Evolutionary conservation across 495 filamentous ascomycete species (phyloP).

Genomic region (Penicillium turbatum): DNA sequence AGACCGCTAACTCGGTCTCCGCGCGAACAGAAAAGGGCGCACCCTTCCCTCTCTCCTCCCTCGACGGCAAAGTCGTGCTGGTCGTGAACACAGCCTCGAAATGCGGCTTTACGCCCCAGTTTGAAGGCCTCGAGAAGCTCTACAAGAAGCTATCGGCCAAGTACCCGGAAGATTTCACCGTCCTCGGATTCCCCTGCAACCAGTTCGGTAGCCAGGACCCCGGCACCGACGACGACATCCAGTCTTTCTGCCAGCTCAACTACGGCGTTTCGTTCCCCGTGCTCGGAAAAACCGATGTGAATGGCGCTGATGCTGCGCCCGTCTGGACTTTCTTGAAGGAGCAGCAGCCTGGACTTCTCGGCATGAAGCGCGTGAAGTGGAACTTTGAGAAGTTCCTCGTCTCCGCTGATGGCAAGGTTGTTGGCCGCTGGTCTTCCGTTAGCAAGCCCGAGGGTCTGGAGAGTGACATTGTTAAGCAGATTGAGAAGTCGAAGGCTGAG

Average conservation of each 20-base stretch:
- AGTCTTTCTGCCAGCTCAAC: slow-evolving; percentile 87
- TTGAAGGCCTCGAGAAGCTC: slow-evolving; percentile 81
- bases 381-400: slow-evolving; percentile 98
- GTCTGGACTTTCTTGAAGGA: slow-evolving; percentile 87
- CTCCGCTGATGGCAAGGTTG: slow-evolving; percentile 78
- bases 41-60: slow-evolving; percentile 60
- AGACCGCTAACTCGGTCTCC: slow-evolving; percentile 10
- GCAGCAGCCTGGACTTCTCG: slow-evolving; percentile 75
- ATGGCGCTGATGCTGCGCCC: slow-evolving; percentile 75
- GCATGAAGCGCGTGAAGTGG: slow-evolving; percentile 89
- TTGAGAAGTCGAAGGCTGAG: slow-evolving; percentile 48
- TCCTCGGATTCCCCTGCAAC: slow-evolving; percentile 98
- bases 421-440: slow-evolving; percentile 73
- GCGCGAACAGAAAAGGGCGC: slow-evolving; percentile 63
- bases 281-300: slow-evolving; percentile 87
- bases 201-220: slow-evolving; percentile 93
- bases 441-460: slow-evolving; percentile 82
- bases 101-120: slow-evolving; percentile 99
- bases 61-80: slow-evolving; percentile 88
- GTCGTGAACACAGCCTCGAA: slow-evolving; percentile 98
- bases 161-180: slow-evolving; percentile 69
- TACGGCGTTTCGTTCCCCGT: slow-evolving; percentile 94
- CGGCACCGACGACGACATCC: slow-evolving; percentile 83
- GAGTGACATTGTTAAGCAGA: slow-evolving; percentile 66
- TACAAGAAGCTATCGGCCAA: slow-evolving; percentile 70